Conservation (phyloP, 129 eudicot species). For the Ambrosia trifida region DNA sequence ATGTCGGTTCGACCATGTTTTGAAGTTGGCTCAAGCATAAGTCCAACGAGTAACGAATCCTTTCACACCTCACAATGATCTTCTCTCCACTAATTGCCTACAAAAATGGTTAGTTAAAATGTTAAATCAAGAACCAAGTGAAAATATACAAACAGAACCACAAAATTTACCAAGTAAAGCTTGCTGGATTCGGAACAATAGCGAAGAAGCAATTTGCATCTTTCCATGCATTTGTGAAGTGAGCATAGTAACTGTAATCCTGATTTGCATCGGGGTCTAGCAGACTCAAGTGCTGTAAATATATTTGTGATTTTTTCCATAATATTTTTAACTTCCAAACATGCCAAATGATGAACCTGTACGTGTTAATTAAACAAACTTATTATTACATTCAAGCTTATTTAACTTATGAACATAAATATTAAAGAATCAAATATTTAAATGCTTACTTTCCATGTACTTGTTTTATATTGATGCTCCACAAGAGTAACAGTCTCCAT, state of each 20-base stretch:
- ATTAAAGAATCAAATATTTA: neutral
- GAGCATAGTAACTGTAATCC: conserved; percentile 32
- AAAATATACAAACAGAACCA: neutral
- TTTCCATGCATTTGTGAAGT: conserved; percentile 29
- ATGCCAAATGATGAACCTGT: conserved; percentile 40
- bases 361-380: neutral
- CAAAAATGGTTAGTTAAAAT: neutral
- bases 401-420: neutral
- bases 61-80: conserved; percentile 41
- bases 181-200: conserved; percentile 44
- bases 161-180: conserved; percentile 38
- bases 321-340: conserved; percentile 28
- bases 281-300: conserved; percentile 34
- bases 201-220: conserved; percentile 30
- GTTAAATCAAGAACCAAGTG: neutral
- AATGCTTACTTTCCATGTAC: conserved; percentile 23
- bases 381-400: neutral
- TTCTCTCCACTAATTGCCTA: conserved; percentile 41
- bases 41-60: conserved; percentile 27
- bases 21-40: conserved; percentile 37
- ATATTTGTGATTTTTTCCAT: conserved; percentile 28
- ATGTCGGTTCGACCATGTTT: conserved; percentile 31
- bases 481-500: neutral
- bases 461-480: neutral
- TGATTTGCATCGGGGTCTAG: conserved; percentile 38